Evolutionary conservation across 164 flowering plant genomes (phyloP).

Genomic region (Magnolia kwangsiensis): DNA sequence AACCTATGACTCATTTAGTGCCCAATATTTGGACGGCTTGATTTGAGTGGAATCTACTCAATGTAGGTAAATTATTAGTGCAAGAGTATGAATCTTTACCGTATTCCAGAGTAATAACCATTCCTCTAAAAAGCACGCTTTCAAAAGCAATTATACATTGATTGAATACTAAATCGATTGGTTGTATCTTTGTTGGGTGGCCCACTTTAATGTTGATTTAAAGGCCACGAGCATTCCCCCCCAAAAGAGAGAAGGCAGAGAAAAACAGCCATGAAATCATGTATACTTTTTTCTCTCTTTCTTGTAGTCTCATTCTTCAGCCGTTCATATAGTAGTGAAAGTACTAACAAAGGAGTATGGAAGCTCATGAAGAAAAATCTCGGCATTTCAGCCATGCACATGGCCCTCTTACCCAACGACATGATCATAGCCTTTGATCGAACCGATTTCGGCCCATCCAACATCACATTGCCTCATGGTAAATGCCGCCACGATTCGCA

Average conservation of each 20-base stretch:
- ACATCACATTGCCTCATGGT: slow-evolving; percentile 27
- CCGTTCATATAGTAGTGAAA: background rate
- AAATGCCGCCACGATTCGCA: slow-evolving; percentile 9
- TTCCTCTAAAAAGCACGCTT: too few relatives aligned
- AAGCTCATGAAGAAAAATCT: slow-evolving; percentile 15
- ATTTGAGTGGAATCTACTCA: too few relatives aligned
- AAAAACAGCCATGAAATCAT: slow-evolving; percentile 8
- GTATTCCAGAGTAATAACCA: too few relatives aligned
- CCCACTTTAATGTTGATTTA: background rate
- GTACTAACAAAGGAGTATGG: slow-evolving; percentile 21
- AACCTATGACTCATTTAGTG: too few relatives aligned
- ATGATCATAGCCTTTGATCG: slow-evolving; percentile 34
- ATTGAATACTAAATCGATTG: too few relatives aligned
- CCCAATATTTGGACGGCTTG: too few relatives aligned
- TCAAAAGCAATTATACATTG: too few relatives aligned
- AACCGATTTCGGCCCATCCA: slow-evolving; percentile 36
- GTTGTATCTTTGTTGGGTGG: background rate
- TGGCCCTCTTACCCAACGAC: slow-evolving; percentile 32
- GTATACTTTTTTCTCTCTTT: background rate
- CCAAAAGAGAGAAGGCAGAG: background rate
- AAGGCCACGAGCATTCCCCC: background rate
- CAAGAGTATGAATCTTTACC: too few relatives aligned
- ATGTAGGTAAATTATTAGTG: too few relatives aligned
- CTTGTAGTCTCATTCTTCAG: background rate
- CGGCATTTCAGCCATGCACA: slow-evolving; percentile 40